A percentile compares a stretch with the other conserved stretches of the same genome.
These are phyloP conservation scores for Globisporangium polare DNA, from an alignment of 352 stramenopile species.

Conservation along the genomic window DNA sequence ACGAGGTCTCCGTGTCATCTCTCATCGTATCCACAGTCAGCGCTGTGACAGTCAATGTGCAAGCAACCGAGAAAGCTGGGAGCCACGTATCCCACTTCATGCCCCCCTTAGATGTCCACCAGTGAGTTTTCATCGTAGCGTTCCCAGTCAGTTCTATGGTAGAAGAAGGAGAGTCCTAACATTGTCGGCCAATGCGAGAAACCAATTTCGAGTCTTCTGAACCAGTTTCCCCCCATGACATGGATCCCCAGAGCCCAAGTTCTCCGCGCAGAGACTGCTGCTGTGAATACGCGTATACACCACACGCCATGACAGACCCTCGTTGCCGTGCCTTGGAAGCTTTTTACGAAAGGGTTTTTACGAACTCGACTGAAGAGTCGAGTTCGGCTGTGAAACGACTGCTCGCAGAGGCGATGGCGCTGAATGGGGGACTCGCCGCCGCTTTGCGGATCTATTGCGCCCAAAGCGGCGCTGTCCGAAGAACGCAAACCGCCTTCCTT, in stretches of 20 bases:
- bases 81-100: not conserved
- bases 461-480: slow-evolving; percentile 2
- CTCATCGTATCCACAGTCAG: slow-evolving; percentile 1
- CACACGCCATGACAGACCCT: too few species aligned
- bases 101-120: not conserved
- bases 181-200: not conserved
- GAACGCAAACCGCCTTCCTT: not conserved
- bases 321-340: too few species aligned
- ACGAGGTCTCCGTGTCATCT: too few species aligned
- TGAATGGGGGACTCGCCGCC: too few species aligned
- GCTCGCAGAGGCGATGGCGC: not conserved
- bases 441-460: not conserved
- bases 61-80: not conserved
- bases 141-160: not conserved
- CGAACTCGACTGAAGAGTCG: slow-evolving; percentile 3
- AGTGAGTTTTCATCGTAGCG: not conserved
- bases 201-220: not conserved
- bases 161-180: not conserved
- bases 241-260: too few species aligned
- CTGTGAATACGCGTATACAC: not conserved
- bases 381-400: not conserved
- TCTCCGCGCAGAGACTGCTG: too few species aligned
- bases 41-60: slow-evolving; percentile 8
- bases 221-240: too few species aligned
- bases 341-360: slow-evolving; percentile 10